Conservation (phyloP, 1,284 basidiomycete genomes). For the Neotropicomus parvogracilis region DNA sequence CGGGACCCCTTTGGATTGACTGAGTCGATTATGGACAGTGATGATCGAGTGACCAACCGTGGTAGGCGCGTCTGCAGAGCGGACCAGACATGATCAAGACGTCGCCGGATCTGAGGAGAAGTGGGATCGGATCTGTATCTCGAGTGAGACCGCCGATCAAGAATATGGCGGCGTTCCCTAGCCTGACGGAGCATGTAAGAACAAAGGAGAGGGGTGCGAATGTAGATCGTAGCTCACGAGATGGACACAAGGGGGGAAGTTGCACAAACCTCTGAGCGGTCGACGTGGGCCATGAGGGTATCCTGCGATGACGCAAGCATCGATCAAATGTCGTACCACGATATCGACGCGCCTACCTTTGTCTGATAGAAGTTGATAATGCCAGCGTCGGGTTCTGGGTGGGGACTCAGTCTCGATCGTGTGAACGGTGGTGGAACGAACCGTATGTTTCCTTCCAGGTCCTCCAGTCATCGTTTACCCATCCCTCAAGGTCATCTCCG, state of each 20-base stretch:
- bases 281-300: slow-evolving; percentile 90
- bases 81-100: slow-evolving; percentile 91
- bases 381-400: slow-evolving; percentile 81
- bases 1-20: slow-evolving; percentile 63
- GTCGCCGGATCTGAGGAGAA: slow-evolving; percentile 85
- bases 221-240: slow-evolving; percentile 55
- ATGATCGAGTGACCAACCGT: slow-evolving; percentile 49
- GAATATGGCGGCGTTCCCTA: slow-evolving; percentile 84
- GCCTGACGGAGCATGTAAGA: slow-evolving; percentile 40
- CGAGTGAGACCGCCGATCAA: slow-evolving; percentile 82
- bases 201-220: not conserved
- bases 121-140: slow-evolving; percentile 70
- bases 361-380: slow-evolving; percentile 91
- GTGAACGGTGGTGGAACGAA: slow-evolving; percentile 28
- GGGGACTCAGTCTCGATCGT: not conserved
- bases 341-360: slow-evolving; percentile 41
- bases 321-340: not conserved
- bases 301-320: slow-evolving; percentile 45
- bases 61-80: slow-evolving; percentile 76
- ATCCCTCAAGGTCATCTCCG: slow-evolving; percentile 36
- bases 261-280: slow-evolving; percentile 83
- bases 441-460: slow-evolving; percentile 76
- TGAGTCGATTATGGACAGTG: not conserved
- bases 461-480: slow-evolving; percentile 62
- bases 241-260: slow-evolving; percentile 88